Evolutionary conservation across 352 stramenopile species (phyloP).

Genomic region (Lagenidium sp.): DNA sequence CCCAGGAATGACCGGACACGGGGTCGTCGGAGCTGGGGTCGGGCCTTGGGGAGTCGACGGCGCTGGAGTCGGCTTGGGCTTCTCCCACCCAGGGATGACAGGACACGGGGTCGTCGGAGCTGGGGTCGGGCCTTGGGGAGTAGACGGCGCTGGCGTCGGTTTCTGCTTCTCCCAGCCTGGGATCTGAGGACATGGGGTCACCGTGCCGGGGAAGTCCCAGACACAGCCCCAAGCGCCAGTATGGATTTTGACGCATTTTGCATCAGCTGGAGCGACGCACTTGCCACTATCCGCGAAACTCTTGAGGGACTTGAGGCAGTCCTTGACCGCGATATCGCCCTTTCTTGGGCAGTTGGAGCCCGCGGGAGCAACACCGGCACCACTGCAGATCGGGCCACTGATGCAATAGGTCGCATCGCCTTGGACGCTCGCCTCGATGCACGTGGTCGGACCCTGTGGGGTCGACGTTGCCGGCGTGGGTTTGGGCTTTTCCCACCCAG

Average conservation of each 20-base stretch:
- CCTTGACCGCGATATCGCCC: conserved; percentile 39
- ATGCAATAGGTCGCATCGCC: conserved; percentile 72
- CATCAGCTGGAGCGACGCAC: conserved; percentile 45
- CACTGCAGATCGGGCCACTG: conserved; percentile 47
- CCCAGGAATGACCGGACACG: conserved; percentile 8
- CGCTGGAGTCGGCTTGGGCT: conserved; percentile 9
- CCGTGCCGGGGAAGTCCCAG: conserved; percentile 10
- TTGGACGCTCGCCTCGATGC: conserved; percentile 55
- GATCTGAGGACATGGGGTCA: conserved; percentile 20
- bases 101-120: conserved; percentile 13
- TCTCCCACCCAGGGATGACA: conserved; percentile 16
- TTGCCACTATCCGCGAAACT: conserved; percentile 38
- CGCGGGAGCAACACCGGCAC: conserved; percentile 23
- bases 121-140: conserved; percentile 3
- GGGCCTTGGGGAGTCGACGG: neutral
- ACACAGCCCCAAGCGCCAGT: conserved; percentile 70
- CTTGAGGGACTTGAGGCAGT: conserved; percentile 44
- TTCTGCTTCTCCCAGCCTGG: conserved; percentile 16
- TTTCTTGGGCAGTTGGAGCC: conserved; percentile 44
- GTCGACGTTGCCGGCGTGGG: neutral
- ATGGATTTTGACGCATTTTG: conserved; percentile 47
- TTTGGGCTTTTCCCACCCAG: neutral
- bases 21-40: conserved; percentile 1
- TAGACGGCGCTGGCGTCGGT: conserved; percentile 6
- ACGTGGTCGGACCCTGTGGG: conserved; percentile 14